Evolutionary conservation across 148 eudicot species (phyloP).

Genomic region (Vaccinium corymbosum): DNA sequence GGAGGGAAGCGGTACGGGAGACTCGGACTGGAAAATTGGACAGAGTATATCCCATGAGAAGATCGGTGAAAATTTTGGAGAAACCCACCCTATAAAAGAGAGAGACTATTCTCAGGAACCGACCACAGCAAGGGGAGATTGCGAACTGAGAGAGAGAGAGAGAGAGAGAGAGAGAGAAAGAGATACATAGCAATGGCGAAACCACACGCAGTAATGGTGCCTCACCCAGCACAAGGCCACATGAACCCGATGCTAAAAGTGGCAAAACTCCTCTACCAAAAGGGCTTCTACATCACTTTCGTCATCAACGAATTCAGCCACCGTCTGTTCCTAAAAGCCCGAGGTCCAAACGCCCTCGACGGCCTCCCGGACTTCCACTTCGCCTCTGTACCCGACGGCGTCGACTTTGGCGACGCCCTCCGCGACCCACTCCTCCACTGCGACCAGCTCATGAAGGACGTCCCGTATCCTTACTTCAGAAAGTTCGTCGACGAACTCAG

Average conservation of each 20-base stretch:
- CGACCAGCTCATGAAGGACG: conserved; percentile 5
- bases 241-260: conserved; percentile 24
- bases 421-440: conserved; percentile 25
- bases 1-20: too few relatives aligned
- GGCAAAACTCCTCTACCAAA: conserved; percentile 35
- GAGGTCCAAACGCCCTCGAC: conserved; percentile 26
- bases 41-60: too few relatives aligned
- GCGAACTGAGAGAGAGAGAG: too few relatives aligned
- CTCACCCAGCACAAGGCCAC: conserved; percentile 7
- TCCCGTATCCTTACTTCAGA: conserved; percentile 21
- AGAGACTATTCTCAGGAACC: too few relatives aligned
- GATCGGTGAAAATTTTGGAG: too few relatives aligned
- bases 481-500: conserved; percentile 28
- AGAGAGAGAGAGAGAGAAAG: neutral
- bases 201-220: neutral
- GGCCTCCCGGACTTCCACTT: conserved; percentile 33
- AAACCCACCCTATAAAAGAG: too few relatives aligned
- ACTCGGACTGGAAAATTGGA: too few relatives aligned
- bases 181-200: neutral
- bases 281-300: conserved; percentile 36
- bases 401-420: conserved; percentile 27
- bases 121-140: too few relatives aligned
- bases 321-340: conserved; percentile 21
- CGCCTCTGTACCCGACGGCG: conserved; percentile 21
- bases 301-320: conserved; percentile 36